These are phyloP conservation scores for Gossypium longicalyx DNA, from an alignment of 345 rosid species.

Conservation along the genomic window DNA sequence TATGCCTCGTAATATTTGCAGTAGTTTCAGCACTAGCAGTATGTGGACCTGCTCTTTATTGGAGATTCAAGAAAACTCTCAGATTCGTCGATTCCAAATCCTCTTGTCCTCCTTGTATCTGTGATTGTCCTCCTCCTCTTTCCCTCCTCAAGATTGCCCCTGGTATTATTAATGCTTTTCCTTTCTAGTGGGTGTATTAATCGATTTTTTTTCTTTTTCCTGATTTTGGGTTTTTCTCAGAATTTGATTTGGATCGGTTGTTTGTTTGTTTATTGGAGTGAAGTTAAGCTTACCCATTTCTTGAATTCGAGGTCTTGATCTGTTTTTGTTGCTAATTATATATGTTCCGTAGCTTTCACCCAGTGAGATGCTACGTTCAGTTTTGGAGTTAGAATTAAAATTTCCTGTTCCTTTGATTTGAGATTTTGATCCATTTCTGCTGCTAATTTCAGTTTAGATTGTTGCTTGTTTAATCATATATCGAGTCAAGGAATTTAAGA, in stretches of 20 bases:
- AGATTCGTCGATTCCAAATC: constrained; percentile 38
- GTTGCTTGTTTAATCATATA: background rate
- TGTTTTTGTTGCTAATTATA: constrained; percentile 12
- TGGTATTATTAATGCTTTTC: constrained; percentile 39
- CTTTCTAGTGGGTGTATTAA: constrained; percentile 7
- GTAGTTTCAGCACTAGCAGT: constrained; percentile 81
- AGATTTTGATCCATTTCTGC: constrained; percentile 20
- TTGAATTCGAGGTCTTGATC: constrained; percentile 12
- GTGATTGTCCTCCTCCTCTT: constrained; percentile 93
- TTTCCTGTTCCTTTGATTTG: constrained; percentile 9
- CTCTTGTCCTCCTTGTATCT: constrained; percentile 72
- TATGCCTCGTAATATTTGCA: constrained; percentile 80
- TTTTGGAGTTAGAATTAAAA: background rate
- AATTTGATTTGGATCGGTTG: constrained; percentile 11
- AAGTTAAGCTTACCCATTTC: constrained; percentile 27
- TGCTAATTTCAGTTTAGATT: background rate
- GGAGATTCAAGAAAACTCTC: constrained; percentile 72
- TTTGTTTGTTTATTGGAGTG: constrained; percentile 4
- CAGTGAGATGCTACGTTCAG: background rate
- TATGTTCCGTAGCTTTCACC: background rate
- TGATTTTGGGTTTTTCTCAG: constrained; percentile 14
- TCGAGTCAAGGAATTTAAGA: background rate
- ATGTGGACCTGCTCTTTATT: constrained; percentile 91
- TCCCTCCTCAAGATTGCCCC: constrained; percentile 93
- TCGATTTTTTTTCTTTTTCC: constrained; percentile 1